Conservation (phyloP, 306 rosid species). For the Delonix regia region DNA sequence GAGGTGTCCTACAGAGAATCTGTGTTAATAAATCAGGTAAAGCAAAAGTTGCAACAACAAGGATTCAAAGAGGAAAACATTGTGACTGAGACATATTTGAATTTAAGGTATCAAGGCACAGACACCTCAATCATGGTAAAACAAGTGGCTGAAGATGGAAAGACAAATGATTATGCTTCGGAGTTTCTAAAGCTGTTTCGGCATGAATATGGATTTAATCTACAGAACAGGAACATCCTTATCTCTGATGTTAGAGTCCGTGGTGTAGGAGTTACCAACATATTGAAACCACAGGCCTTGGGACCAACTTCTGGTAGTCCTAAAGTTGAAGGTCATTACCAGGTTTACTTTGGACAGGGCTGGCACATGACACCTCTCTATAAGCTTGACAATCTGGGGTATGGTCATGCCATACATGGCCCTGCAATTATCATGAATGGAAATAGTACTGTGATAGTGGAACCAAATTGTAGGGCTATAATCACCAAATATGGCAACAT, state of each 20-base stretch:
- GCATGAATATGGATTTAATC: slow-evolving; percentile 87
- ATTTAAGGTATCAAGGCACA: slow-evolving; percentile 92
- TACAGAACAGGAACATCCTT: slow-evolving; percentile 71
- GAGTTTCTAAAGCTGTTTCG: slow-evolving; percentile 73
- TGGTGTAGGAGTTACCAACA: slow-evolving; percentile 79
- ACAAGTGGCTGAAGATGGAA: slow-evolving; percentile 48
- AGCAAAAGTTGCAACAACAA: slow-evolving; percentile 69
- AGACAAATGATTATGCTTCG: slow-evolving; percentile 52
- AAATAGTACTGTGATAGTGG: slow-evolving; percentile 85
- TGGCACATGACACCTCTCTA: slow-evolving; percentile 81
- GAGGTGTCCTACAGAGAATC: slow-evolving; percentile 73
- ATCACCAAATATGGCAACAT: slow-evolving; percentile 77
- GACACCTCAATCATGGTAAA: slow-evolving; percentile 92
- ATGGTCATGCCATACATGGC: slow-evolving; percentile 62
- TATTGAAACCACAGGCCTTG: slow-evolving; percentile 70
- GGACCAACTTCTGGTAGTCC: slow-evolving; percentile 54
- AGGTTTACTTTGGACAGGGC: slow-evolving; percentile 79
- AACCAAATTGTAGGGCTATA: slow-evolving; percentile 74
- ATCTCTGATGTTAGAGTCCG: slow-evolving; percentile 83
- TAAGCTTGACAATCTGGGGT: slow-evolving; percentile 78
- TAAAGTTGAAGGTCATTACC: slow-evolving; percentile 65
- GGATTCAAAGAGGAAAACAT: slow-evolving; percentile 76
- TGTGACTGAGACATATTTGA: slow-evolving; percentile 70
- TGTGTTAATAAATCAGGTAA: slow-evolving; percentile 61
- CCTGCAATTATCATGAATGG: slow-evolving; percentile 95